Conservation (phyloP, 305 asterid genomes). For the Fraxinus dipetala region DNA sequence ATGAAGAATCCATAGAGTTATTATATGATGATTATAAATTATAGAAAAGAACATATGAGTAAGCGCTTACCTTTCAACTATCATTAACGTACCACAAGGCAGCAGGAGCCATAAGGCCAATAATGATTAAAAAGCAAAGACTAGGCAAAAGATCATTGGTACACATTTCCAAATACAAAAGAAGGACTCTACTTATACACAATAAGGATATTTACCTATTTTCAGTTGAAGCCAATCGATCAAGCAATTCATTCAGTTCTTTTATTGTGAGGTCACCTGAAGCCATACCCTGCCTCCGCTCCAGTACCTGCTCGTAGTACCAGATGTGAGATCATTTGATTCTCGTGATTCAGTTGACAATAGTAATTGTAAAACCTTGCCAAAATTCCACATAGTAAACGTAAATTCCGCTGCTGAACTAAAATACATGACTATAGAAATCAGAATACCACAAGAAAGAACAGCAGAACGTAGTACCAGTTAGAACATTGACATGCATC, state of each 20-base stretch:
- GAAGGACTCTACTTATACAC: constrained; percentile 6
- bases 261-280: constrained; percentile 72
- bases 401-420: not conserved
- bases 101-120: constrained; percentile 7
- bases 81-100: not conserved
- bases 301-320: constrained; percentile 57
- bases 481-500: not conserved
- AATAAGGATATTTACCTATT: constrained; percentile 47
- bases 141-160: constrained; percentile 5
- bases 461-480: not conserved
- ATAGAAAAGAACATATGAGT: not conserved
- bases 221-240: constrained; percentile 72
- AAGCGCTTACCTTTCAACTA: not conserved
- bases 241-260: constrained; percentile 77
- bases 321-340: constrained; percentile 9
- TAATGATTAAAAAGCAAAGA: constrained; percentile 8
- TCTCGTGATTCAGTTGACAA: not conserved
- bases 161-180: not conserved
- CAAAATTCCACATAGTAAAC: not conserved
- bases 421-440: not conserved
- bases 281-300: constrained; percentile 72
- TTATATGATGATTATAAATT: not conserved
- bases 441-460: not conserved
- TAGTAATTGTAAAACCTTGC: constrained; percentile 1
- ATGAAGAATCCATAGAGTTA: constrained; percentile 5